A percentile compares a stretch with the other conserved stretches of the same genome.
These are phyloP conservation scores for Phyllosticta citriasiana DNA, from an alignment of 2,329 filamentous ascomycete genomes.

Conservation along the genomic window DNA sequence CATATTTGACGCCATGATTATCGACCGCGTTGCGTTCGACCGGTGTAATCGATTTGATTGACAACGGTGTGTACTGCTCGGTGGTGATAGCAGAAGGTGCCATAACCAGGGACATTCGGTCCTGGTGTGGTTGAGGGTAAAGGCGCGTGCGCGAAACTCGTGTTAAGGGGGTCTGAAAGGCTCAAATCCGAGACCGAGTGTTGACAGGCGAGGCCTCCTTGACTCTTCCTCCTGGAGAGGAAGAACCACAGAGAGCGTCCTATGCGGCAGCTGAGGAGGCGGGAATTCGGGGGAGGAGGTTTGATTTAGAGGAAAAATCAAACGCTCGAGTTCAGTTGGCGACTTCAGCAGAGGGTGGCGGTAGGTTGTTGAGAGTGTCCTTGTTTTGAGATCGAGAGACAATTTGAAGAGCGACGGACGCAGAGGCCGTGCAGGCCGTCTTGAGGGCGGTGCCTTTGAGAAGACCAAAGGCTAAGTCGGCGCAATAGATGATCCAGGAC, in stretches of 20 bases:
- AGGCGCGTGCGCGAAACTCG: constrained; percentile 20
- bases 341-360: constrained; percentile 31
- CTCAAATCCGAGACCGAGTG: constrained; percentile 71
- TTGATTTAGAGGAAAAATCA: constrained; percentile 34
- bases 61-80: constrained; percentile 30
- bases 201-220: constrained; percentile 87
- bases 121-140: constrained; percentile 15
- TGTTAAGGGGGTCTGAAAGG: constrained; percentile 94
- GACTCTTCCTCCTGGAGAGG: constrained; percentile 99
- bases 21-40: constrained; percentile 7
- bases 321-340: constrained; percentile 28
- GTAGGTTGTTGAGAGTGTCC: constrained; percentile 42
- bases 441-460: constrained; percentile 32
- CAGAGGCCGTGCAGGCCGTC: constrained; percentile 35
- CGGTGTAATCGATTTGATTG: constrained; percentile 22
- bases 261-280: constrained; percentile 97
- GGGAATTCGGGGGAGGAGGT: constrained; percentile 45
- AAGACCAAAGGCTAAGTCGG: constrained; percentile 26
- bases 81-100: constrained; percentile 56
- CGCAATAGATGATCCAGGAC: not conserved
- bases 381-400: constrained; percentile 34
- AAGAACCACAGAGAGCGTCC: constrained; percentile 96
- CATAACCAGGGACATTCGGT: constrained; percentile 48
- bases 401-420: constrained; percentile 37
- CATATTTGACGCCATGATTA: constrained; percentile 39